These are phyloP conservation scores for Daldinia bambusicola DNA, from an alignment of 495 filamentous ascomycete species.

Conservation along the genomic window DNA sequence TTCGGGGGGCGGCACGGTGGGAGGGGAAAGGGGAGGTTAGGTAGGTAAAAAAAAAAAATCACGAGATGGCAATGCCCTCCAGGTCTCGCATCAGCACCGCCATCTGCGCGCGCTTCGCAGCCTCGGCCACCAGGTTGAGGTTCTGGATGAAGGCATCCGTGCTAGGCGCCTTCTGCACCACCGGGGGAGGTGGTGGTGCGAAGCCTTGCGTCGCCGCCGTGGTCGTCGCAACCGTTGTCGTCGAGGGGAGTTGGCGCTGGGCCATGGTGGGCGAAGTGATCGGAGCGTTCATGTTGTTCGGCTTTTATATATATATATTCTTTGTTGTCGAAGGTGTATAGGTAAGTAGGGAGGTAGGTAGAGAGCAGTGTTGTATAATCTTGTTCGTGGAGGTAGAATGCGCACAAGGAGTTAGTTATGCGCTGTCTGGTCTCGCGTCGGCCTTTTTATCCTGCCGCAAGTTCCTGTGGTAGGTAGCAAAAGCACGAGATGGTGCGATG, in stretches of 20 bases:
- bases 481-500: slow-evolving; percentile 39
- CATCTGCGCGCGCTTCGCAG: slow-evolving; percentile 91
- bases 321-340: too few species aligned
- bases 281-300: slow-evolving; percentile 52
- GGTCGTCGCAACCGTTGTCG: slow-evolving; percentile 35
- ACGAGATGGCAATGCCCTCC: slow-evolving; percentile 69
- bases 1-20: background rate
- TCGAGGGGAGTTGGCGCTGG: slow-evolving; percentile 43
- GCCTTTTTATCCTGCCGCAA: background rate
- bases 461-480: slow-evolving; percentile 16
- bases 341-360: too few species aligned
- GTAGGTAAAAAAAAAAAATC: background rate
- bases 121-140: slow-evolving; percentile 91
- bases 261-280: slow-evolving; percentile 45
- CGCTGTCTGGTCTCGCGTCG: slow-evolving; percentile 14
- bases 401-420: slow-evolving; percentile 25
- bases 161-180: slow-evolving; percentile 49
- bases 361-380: background rate
- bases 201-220: slow-evolving; percentile 44
- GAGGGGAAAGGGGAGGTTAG: background rate
- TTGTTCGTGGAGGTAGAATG: background rate
- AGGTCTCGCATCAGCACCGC: slow-evolving; percentile 86
- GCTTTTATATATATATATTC: background rate
- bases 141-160: slow-evolving; percentile 77
- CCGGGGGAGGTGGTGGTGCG: slow-evolving; percentile 51